Percentiles rank a stretch among this genome's conserved stretches.
These are phyloP conservation scores for Globisporangium camurandrum DNA, from an alignment of 352 stramenopile species.

Conservation along the genomic window DNA sequence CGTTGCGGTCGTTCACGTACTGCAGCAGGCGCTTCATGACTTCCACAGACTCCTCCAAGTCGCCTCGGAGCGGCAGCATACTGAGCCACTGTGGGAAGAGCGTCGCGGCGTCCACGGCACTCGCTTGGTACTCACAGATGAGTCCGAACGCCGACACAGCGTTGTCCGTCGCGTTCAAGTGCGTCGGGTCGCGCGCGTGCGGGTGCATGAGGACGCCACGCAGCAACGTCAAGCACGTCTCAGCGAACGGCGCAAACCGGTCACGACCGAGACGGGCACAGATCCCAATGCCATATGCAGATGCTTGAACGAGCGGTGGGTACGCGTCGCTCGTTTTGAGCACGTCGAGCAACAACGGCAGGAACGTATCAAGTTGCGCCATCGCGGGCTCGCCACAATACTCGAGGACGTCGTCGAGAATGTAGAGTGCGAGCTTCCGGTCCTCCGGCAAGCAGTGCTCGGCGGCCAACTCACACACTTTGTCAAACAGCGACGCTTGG, in stretches of 20 bases:
- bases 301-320: constrained; percentile 55
- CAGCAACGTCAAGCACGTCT: constrained; percentile 45
- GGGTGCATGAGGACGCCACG: constrained; percentile 48
- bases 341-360: constrained; percentile 58
- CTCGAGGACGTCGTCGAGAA: constrained; percentile 83
- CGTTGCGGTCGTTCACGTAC: constrained; percentile 50
- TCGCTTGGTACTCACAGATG: constrained; percentile 57
- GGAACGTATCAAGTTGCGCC: constrained; percentile 46
- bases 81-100: constrained; percentile 68
- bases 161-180: constrained; percentile 77
- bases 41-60: constrained; percentile 66
- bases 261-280: constrained; percentile 46
- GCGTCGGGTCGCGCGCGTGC: constrained; percentile 32
- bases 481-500: constrained; percentile 66
- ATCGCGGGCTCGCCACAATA: constrained; percentile 51
- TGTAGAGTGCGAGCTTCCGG: constrained; percentile 77
- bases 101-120: constrained; percentile 29
- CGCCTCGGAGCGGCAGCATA: constrained; percentile 63
- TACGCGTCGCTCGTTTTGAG: constrained; percentile 52
- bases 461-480: constrained; percentile 54
- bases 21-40: constrained; percentile 60
- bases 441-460: constrained; percentile 69
- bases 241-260: constrained; percentile 42
- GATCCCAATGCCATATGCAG: constrained; percentile 68
- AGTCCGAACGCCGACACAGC: constrained; percentile 67